Evolutionary conservation across 2,329 filamentous ascomycete species (phyloP).

Genomic region (Trichoderma atroviride): DNA sequence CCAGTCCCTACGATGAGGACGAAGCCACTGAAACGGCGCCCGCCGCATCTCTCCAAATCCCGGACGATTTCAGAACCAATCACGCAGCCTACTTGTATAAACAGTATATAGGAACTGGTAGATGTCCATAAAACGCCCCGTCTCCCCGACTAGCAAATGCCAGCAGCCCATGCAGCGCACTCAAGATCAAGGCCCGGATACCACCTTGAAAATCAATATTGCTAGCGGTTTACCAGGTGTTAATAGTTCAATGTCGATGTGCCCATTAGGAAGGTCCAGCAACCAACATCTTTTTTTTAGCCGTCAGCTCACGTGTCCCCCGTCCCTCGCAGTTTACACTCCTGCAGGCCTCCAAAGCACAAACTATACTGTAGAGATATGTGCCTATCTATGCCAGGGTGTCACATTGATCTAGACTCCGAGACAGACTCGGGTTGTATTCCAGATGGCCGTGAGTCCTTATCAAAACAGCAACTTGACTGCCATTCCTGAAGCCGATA

Average conservation of each 20-base stretch:
- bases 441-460: not conserved
- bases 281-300: not conserved
- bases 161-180: not conserved
- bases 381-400: not conserved
- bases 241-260: not conserved
- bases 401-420: not conserved
- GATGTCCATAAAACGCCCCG: no score
- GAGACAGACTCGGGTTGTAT: not conserved
- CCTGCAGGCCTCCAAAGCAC: not conserved
- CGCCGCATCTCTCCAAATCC: not conserved
- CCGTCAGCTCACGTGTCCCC: constrained; percentile 2
- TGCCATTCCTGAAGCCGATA: not conserved
- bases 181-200: not conserved
- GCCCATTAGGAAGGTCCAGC: not conserved
- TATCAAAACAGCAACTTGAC: not conserved
- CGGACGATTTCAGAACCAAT: not conserved
- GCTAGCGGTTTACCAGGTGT: no score
- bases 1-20: not conserved
- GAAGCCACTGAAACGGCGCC: constrained; percentile 5
- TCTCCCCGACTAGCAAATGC: not conserved
- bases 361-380: not conserved
- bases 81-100: not conserved
- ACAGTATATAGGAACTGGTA: no score
- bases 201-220: not conserved
- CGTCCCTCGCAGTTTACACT: not conserved